Evolutionary conservation across 495 filamentous ascomycete genomes (phyloP).

Genomic region (Penicillium samsonianum): DNA sequence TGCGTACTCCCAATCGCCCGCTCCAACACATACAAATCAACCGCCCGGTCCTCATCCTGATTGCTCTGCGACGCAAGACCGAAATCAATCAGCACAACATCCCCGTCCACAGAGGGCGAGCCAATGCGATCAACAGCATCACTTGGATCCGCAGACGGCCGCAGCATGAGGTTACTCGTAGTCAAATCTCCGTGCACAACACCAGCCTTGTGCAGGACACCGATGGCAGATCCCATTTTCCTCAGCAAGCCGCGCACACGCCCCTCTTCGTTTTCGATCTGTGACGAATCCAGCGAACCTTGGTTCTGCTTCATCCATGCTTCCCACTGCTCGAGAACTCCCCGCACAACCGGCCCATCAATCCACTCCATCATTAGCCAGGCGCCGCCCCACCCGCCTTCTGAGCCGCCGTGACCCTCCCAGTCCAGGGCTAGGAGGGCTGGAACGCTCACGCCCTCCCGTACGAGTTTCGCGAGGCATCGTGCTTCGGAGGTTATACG

Average conservation of each 20-base stretch:
- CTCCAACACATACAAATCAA: conserved; percentile 96
- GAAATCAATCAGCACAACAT: conserved; percentile 93
- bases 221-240: conserved; percentile 72
- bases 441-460: conserved; percentile 77
- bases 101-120: conserved; percentile 54
- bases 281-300: conserved; percentile 21
- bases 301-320: conserved; percentile 38
- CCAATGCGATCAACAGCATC: conserved; percentile 35
- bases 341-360: conserved; percentile 67
- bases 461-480: conserved; percentile 69
- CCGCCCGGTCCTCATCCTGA: conserved; percentile 92
- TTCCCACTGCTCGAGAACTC: conserved; percentile 67
- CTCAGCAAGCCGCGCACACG: conserved; percentile 61
- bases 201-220: conserved; percentile 76
- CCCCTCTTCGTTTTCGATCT: conserved; percentile 42
- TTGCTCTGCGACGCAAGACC: conserved; percentile 80
- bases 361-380: conserved; percentile 95
- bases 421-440: conserved; percentile 75
- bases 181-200: conserved; percentile 95
- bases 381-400: conserved; percentile 58
- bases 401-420: conserved; percentile 41
- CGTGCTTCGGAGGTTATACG: conserved; percentile 86
- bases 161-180: conserved; percentile 94
- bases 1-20: conserved; percentile 95
- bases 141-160: conserved; percentile 35